Base-by-base conservation (phyloP, 352 stramenopile species). In the Phytophthora sansomeana region DNA sequence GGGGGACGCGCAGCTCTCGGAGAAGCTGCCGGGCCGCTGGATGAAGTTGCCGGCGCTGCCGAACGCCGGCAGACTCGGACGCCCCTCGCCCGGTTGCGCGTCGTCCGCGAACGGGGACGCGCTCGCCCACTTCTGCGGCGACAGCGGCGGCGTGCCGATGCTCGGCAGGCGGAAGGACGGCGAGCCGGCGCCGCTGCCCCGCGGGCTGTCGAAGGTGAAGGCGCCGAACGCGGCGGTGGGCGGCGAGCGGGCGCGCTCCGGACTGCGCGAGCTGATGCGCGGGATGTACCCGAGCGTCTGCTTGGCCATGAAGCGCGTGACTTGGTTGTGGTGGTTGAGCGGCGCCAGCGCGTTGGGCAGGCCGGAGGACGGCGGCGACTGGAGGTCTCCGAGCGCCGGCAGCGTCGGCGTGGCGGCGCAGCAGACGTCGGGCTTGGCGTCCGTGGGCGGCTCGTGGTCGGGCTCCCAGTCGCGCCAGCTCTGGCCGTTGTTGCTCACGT, bases 281-380 rank as follows among this genome's bases (percentile, higher is more conserved):
- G 74, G 78, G 52, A 83, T 85, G 62, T 83, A 89, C 21, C 81
- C 84, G 11, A 90, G 77, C 33, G 72, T 72, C 41, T 88, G 78
- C 55, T 88, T 89, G 61, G 74, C 80, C 47, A 87, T 72, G 68
- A 92, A 92, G 5, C 84, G 78, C 57, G 67, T 85, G 9, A 89
- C 43, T 17, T 78, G 79, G 51, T 81, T 85, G 55, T 83, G 76
- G 47, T 83, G 74, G 49, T 72, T 87, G 6, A 86, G 62, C 30
- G 73, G 57, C 7, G 64, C 63, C 28, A 79, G 54, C 21, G 59
- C 14, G 44, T 39, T 63, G 17, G 67, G 33, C 17, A 38, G 32
- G 42, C 35, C 42, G 5, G 44, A 29, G 13, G 44, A 21, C 8
- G 53, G 53, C 21, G 46, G 39, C 17, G 56, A 67, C 6, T 58